These are phyloP conservation scores for Tuber aestivum DNA, from an alignment of 495 filamentous ascomycete genomes.

Conservation along the genomic window DNA sequence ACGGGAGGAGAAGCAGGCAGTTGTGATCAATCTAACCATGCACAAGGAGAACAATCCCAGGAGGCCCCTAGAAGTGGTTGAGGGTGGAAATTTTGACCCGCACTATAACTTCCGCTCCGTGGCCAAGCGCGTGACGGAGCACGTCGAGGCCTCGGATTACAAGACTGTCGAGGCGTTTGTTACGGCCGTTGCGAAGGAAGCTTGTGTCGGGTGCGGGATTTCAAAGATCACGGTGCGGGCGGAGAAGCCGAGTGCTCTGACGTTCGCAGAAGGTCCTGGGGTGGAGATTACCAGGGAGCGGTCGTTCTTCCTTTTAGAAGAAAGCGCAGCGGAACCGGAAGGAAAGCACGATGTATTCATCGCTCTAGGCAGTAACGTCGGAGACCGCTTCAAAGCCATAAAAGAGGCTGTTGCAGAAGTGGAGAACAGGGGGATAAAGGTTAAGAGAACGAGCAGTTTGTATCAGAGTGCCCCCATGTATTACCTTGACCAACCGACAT, in stretches of 20 bases:
- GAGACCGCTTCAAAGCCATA: conserved; percentile 75
- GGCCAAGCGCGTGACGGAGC: conserved; percentile 40
- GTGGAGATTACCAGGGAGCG: conserved; percentile 54
- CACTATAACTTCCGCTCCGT: conserved; percentile 36
- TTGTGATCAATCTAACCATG: conserved; percentile 51
- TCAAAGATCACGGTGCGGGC: conserved; percentile 51
- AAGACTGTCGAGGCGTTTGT: conserved; percentile 56
- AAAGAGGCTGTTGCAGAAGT: conserved; percentile 74
- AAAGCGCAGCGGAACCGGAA: conserved; percentile 15
- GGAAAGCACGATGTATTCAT: conserved; percentile 61
- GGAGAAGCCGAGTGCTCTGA: conserved; percentile 56
- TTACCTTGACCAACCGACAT: conserved; percentile 76
- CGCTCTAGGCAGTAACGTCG: conserved; percentile 88
- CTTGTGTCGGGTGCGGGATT: conserved; percentile 51
- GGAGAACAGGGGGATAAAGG: conserved; percentile 60
- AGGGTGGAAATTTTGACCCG: conserved; percentile 12
- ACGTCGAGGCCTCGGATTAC: conserved; percentile 53
- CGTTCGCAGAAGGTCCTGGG: conserved; percentile 53
- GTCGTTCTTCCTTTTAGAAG: conserved; percentile 47
- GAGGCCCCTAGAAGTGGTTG: conserved; percentile 14
- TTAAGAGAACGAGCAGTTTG: conserved; percentile 75
- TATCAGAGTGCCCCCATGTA: conserved; percentile 98
- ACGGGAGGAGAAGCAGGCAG: conserved; percentile 54
- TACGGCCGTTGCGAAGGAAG: conserved; percentile 51
- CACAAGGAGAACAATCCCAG: conserved; percentile 40